Base-by-base conservation (phyloP, 345 rosid genomes). In the Tarenaya hassleriana region DNA sequence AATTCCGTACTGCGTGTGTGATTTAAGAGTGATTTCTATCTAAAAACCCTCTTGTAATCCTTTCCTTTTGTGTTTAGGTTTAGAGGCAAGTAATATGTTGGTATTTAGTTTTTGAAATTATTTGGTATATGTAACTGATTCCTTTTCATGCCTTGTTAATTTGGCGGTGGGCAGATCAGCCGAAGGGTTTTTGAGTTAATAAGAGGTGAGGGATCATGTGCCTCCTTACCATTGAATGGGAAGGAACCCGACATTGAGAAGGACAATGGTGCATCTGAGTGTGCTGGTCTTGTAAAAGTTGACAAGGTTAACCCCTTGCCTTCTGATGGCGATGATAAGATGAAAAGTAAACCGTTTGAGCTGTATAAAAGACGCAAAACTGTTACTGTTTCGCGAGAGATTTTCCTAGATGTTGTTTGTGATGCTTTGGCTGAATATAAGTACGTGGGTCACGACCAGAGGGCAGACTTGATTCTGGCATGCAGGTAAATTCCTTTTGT, bases 391-490 rank as follows among this genome's bases (percentile, higher is more conserved):
- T 69, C 67, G 18, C 73, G 97, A 61, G 81, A 75, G 47, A 52
- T 73, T 34, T 94, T 94, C 79, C 52, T 88, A 17, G 79, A 80
- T 72, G 77, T 86, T 70, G 94, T 88, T 37, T 94, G 95, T 52
- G 79, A 68, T 69, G 75, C 92, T 27, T 72, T 88, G 50, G 73
- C 87, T 52, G 95, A 94, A 19, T 94, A 94, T 39, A 88, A 88
- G 77, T 94, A 94, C 44, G 85, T 94, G 70, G 96, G 97, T 32
- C 87, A 79, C 19, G 79, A 94, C 62, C 97, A 88, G 74, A 80
- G 88, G 79, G 99, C 95, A 16, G 99, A 94, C 73, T 66, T 94
- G 75, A 65, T 73, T 73, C 77, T 94, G 67, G 97, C 99, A 32
- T 88, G 97, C 97, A 88, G 99, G 99, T 94, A 72, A 50, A 7